phyloP scores from a whole-genome alignment of 768 basidiomycete genomes.

The Lactarius evosmus region DNA sequence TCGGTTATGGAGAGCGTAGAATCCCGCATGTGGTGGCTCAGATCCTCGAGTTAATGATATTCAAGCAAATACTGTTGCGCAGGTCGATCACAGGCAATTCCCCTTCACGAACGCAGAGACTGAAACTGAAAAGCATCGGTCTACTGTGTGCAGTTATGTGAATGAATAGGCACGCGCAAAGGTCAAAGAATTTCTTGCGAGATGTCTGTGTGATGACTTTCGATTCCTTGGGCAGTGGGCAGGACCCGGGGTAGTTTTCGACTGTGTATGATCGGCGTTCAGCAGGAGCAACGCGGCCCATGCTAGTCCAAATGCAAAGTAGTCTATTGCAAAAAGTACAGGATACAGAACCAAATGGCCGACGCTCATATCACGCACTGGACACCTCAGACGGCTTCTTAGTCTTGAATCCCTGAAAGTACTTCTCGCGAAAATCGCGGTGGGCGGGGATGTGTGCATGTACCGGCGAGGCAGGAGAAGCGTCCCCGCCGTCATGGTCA shows the following conservation, averaged over 20 bases:
- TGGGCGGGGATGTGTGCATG: slow-evolving; percentile 75
- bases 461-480: background rate
- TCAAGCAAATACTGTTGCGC: too few relatives aligned
- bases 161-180: too few relatives aligned
- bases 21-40: too few relatives aligned
- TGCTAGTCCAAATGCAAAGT: background rate
- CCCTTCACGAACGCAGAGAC: too few relatives aligned
- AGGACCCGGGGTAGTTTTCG: background rate
- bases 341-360: background rate
- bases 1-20: too few relatives aligned
- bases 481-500: background rate
- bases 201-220: too few relatives aligned
- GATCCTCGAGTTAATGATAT: too few relatives aligned
- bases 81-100: too few relatives aligned
- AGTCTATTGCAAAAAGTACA: background rate
- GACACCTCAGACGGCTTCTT: slow-evolving; percentile 38
- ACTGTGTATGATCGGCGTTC: background rate
- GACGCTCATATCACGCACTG: background rate
- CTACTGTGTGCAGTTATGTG: too few relatives aligned
- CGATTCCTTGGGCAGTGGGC: too few relatives aligned
- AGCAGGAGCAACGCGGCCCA: background rate
- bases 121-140: too few relatives aligned
- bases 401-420: slow-evolving; percentile 80
- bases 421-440: slow-evolving; percentile 83
- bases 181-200: too few relatives aligned